phyloP scores from a whole-genome alignment of 805 yeast genomes.

The Metschnikowia koreensis region DNA sequence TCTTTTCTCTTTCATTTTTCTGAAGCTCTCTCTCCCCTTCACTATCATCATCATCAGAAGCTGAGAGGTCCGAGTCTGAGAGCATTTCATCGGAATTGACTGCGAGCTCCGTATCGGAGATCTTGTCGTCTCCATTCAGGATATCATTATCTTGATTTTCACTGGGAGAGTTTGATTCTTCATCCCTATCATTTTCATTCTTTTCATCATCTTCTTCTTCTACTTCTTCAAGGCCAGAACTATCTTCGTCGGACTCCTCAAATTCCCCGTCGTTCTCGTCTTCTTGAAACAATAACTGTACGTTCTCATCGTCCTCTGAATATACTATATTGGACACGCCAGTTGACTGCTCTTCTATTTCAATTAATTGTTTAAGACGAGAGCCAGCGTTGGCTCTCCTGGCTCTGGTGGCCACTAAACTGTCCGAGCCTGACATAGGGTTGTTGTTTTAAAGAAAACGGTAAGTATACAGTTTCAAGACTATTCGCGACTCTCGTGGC shows the following conservation, averaged over 20 bases:
- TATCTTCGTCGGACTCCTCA: conserved; percentile 22
- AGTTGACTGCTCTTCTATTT: conserved; percentile 59
- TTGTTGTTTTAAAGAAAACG: not conserved
- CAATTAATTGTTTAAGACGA: conserved; percentile 67
- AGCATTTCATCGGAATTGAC: conserved; percentile 49
- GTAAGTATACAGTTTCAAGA: no score
- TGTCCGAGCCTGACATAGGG: conserved; percentile 32
- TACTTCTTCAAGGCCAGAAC: conserved; percentile 38
- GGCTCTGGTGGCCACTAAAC: conserved; percentile 70
- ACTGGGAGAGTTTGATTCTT: conserved; percentile 3
- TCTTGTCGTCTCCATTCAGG: not conserved
- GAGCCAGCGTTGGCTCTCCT: conserved; percentile 91
- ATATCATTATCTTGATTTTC: conserved; percentile 19
- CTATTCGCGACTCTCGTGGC: not conserved
- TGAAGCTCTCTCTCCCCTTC: conserved; percentile 67
- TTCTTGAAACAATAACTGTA: conserved; percentile 65
- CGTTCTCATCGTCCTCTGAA: conserved; percentile 73
- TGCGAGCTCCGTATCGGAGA: conserved; percentile 16
- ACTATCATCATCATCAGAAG: conserved; percentile 58
- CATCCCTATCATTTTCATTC: no score
- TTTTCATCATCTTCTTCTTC: conserved; percentile 21
- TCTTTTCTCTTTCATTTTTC: conserved; percentile 40
- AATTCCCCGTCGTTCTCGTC: conserved; percentile 34
- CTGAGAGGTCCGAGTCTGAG: conserved; percentile 53
- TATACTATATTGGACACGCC: conserved; percentile 20